These are phyloP conservation scores for Botrytis byssoidea DNA, from an alignment of 2,329 filamentous ascomycete species.

Conservation along the genomic window DNA sequence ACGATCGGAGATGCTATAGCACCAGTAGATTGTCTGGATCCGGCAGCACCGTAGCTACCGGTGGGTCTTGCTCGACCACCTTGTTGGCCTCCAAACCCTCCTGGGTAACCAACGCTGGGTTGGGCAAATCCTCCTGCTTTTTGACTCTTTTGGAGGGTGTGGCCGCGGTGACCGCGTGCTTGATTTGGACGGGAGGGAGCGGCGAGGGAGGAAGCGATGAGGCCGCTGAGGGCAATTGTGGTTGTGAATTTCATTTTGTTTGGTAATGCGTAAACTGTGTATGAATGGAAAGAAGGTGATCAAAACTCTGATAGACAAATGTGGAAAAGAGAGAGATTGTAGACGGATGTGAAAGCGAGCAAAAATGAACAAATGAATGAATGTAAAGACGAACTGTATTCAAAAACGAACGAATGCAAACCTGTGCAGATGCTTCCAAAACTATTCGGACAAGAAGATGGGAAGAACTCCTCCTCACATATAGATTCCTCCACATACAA, in stretches of 20 bases:
- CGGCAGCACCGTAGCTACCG: not conserved
- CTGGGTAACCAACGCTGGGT: not conserved
- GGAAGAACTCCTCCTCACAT: not conserved
- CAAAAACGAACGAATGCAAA: not conserved
- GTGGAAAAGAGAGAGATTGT: not conserved
- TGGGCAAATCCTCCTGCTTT: not conserved
- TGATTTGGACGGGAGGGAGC: not conserved
- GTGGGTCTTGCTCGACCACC: not conserved
- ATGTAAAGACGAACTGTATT: not conserved
- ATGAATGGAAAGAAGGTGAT: not conserved
- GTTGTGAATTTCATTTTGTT: conserved; percentile 1
- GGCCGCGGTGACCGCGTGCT: not conserved
- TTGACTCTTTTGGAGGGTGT: not conserved
- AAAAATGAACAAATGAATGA: not conserved
- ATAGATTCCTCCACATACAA: not conserved
- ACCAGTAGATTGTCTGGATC: not conserved
- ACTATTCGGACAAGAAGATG: not conserved
- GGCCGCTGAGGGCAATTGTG: not conserved
- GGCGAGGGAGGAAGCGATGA: conserved; percentile 4
- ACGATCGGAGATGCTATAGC: not conserved
- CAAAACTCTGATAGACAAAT: not conserved
- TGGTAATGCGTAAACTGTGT: not conserved
- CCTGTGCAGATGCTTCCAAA: not conserved
- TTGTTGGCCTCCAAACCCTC: not conserved
- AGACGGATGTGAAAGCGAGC: not conserved